These are phyloP conservation scores for Petrea volubilis DNA, from an alignment of 257 asterid genomes.

Conservation along the genomic window DNA sequence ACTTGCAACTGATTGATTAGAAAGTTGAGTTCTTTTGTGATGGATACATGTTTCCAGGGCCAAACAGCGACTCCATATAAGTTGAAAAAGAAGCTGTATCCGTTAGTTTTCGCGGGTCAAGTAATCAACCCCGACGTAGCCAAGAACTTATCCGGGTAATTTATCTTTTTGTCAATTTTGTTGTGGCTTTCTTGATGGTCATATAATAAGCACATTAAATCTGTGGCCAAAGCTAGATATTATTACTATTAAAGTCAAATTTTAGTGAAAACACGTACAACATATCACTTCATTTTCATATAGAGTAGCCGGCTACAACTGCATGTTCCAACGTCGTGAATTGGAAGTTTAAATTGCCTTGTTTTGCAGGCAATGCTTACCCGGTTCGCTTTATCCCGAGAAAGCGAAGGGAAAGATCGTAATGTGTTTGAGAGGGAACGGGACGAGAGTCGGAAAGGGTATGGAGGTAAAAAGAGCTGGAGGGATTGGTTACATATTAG, in stretches of 20 bases:
- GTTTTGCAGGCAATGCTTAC: slow-evolving; percentile 72
- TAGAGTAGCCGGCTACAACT: no score
- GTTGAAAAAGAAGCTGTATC: slow-evolving; percentile 53
- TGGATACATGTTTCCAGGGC: slow-evolving; percentile 48
- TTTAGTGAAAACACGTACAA: no score
- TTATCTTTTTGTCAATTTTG: background rate
- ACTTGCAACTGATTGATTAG: no score
- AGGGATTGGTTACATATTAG: slow-evolving; percentile 73
- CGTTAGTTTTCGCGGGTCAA: slow-evolving; percentile 70
- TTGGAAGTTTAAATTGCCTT: background rate
- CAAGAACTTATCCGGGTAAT: slow-evolving; percentile 52
- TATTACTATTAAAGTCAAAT: no score
- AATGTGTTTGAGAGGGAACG: slow-evolving; percentile 74
- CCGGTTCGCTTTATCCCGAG: slow-evolving; percentile 64
- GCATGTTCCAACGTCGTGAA: no score
- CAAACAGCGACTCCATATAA: slow-evolving; percentile 67
- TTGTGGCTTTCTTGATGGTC: background rate
- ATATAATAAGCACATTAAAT: no score
- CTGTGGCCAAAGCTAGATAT: no score
- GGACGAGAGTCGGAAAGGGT: slow-evolving; percentile 77
- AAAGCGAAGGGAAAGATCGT: slow-evolving; percentile 81
- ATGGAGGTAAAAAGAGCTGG: slow-evolving; percentile 87
- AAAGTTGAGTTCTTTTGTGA: background rate
- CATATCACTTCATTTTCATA: no score
- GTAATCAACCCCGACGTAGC: slow-evolving; percentile 45